Percentiles rank a stretch among this genome's conserved stretches.
Evolutionary conservation across 2,329 filamentous ascomycete species (phyloP).

Genomic region (Trichoderma polysporum): DNA sequence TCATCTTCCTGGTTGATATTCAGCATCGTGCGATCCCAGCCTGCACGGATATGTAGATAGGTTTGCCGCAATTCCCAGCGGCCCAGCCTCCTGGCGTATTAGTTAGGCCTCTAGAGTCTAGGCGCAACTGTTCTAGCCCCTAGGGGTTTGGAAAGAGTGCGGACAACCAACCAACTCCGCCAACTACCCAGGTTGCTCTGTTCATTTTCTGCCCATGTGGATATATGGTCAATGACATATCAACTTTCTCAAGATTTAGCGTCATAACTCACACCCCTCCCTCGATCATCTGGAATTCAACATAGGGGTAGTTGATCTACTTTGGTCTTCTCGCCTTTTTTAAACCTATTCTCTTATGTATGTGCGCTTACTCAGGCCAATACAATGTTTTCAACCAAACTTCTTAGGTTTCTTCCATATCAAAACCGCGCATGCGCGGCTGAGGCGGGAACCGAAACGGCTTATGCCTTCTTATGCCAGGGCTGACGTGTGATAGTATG

Average conservation of each 20-base stretch:
- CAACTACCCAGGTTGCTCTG: background rate
- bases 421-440: background rate
- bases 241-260: background rate
- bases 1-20: background rate
- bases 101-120: background rate
- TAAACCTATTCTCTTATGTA: background rate
- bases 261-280: background rate
- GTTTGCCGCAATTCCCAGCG: background rate
- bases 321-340: background rate
- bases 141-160: background rate
- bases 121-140: background rate
- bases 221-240: background rate
- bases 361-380: background rate
- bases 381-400: background rate
- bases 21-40: background rate
- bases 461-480: background rate
- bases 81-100: background rate
- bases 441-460: background rate
- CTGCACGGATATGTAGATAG: background rate
- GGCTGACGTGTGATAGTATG: background rate
- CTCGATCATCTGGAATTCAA: background rate
- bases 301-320: background rate
- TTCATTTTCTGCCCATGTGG: background rate
- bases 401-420: background rate
- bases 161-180: background rate